Base-by-base conservation (phyloP, 192 early-diverging fungal genomes). In the Gonapodya sp. region DNA sequence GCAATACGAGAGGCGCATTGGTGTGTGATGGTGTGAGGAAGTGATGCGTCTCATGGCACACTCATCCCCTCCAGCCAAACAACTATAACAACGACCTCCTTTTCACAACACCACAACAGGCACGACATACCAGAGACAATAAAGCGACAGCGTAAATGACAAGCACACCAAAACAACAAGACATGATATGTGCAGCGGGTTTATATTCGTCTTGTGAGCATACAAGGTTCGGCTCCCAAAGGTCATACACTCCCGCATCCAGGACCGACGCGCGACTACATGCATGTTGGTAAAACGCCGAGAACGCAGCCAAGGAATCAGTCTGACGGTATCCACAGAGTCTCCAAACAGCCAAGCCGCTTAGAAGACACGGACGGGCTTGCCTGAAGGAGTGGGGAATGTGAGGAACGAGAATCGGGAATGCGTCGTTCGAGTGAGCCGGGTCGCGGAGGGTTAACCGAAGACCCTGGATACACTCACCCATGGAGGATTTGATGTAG, bases 401-500 rank as follows among this genome's bases (percentile, higher is more conserved):
- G 8, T 64, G 46, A 64, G 46, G 8, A 64, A 8, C 8, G 24
- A 24, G 24, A 64, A 64, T 64, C n/a, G n/a, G n/a, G n/a, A n/a
- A n/a, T n/a, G n/a, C n/a, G n/a, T n/a, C n/a, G 24, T 64, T 64
- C 8, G 8, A 64, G 8, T 24, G 46, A 64, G 24, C 24, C 46
- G 24, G 46, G 24, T 64, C 46, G 46, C n/a, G n/a, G n/a, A n/a
- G n/a, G n/a, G n/a, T n/a, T n/a, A n/a, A n/a, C n/a, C n/a, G n/a
- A n/a, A n/a, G n/a, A n/a, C n/a, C n/a, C n/a, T n/a, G 24, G 8
- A 64, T 64, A 64, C 24, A 16, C 46, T 64, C 46, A 64, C 95
- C 95, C 96, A 97, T 98, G 84, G 94, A 93, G 83, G 92, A 94
- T 94, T 97, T 98, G 92, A 98, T 91, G 94, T 93, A 97, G 82